Evolutionary conservation across 768 basidiomycete genomes (phyloP).

Genomic region (Podaxis sp.): DNA sequence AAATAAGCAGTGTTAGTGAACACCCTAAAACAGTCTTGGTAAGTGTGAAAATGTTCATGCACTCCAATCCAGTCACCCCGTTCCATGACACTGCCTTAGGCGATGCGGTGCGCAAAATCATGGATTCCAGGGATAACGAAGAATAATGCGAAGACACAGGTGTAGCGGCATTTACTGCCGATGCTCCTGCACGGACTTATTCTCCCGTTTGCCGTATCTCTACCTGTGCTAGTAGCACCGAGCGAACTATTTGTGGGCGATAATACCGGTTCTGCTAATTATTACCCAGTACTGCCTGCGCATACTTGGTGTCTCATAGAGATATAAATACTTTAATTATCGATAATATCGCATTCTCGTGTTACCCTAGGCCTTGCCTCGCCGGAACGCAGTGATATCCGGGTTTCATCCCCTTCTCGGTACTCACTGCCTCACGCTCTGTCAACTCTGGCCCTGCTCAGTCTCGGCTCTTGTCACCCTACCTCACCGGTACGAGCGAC

Average conservation of each 20-base stretch:
- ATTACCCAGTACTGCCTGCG: background rate
- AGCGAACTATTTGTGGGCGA: background rate
- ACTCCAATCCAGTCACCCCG: too few relatives aligned
- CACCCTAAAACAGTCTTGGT: too few relatives aligned
- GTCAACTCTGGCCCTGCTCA: background rate
- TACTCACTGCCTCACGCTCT: background rate
- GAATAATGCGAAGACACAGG: too few relatives aligned
- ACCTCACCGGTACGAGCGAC: background rate
- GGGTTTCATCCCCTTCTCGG: background rate
- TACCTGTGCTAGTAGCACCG: background rate
- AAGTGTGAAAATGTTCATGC: too few relatives aligned
- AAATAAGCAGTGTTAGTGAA: too few relatives aligned
- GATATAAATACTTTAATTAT: constrained; percentile 4
- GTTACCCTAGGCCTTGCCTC: constrained; percentile 1
- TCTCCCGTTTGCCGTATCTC: background rate
- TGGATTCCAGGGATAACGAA: too few relatives aligned
- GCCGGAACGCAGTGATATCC: background rate
- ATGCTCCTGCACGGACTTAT: background rate
- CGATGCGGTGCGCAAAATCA: too few relatives aligned
- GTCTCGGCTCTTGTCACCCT: background rate
- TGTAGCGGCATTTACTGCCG: background rate
- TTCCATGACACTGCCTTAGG: too few relatives aligned
- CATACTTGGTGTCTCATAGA: background rate
- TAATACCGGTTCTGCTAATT: background rate
- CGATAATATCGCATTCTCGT: background rate